These are phyloP conservation scores for Candida rishiriensis DNA, from an alignment of 805 yeast species.

Conservation along the genomic window DNA sequence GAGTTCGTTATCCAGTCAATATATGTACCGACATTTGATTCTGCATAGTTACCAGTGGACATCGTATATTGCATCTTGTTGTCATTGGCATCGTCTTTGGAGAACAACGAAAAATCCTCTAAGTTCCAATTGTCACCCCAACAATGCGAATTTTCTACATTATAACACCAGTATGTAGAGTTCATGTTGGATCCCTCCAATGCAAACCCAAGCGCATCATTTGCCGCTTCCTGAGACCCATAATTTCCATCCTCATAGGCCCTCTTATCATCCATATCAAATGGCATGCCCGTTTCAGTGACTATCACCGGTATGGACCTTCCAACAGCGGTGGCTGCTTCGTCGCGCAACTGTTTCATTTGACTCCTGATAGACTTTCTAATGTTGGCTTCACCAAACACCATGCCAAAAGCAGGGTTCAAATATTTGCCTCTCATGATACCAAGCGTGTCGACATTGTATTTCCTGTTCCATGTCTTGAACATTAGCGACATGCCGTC, in stretches of 20 bases:
- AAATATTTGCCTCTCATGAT: conserved; percentile 73
- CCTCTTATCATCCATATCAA: conserved; percentile 81
- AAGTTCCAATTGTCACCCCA: conserved; percentile 94
- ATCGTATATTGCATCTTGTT: conserved; percentile 9
- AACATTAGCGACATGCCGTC: conserved; percentile 94
- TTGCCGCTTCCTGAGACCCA: conserved; percentile 69
- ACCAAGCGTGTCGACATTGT: conserved; percentile 88
- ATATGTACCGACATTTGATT: conserved; percentile 18
- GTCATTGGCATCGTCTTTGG: conserved; percentile 48
- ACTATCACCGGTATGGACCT: conserved; percentile 63
- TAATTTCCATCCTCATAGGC: conserved; percentile 68
- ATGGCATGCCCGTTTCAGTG: conserved; percentile 97
- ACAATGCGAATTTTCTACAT: conserved; percentile 64
- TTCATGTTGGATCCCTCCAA: conserved; percentile 69
- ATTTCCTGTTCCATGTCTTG: conserved; percentile 77
- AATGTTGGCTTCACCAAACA: conserved; percentile 77
- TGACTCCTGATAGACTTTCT: conserved; percentile 69
- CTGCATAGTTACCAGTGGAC: conserved; percentile 12
- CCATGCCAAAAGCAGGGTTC: conserved; percentile 70
- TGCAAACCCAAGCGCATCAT: conserved; percentile 78
- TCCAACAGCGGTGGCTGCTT: conserved; percentile 62
- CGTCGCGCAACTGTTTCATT: conserved; percentile 59
- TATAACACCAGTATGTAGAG: conserved; percentile 85
- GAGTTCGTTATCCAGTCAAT: conserved; percentile 19
- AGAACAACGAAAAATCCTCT: conserved; percentile 89